A percentile compares a stretch with the other conserved stretches of the same genome.
phyloP scores from a whole-genome alignment of 257 asterid species.

The Schizonepeta tenuifolia region DNA sequence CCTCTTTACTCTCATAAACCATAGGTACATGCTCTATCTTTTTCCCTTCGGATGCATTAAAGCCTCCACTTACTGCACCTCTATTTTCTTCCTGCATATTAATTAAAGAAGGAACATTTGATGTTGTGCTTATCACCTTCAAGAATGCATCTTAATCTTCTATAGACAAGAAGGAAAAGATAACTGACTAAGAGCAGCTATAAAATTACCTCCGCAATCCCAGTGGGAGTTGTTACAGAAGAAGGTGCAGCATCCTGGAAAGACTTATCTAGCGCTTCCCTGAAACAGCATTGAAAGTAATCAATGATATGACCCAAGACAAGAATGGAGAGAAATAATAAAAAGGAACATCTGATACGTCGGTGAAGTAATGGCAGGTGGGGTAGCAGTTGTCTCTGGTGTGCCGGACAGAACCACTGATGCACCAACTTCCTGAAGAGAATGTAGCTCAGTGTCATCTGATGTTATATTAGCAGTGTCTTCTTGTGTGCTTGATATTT shows the following conservation, averaged over 20 bases:
- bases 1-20: constrained; percentile 86
- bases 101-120: constrained; percentile 26
- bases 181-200: constrained; percentile 20
- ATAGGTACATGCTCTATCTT: constrained; percentile 56
- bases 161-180: neutral
- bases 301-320: constrained; percentile 24
- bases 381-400: constrained; percentile 39
- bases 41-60: constrained; percentile 58
- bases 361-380: constrained; percentile 45
- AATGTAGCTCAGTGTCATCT: constrained; percentile 43
- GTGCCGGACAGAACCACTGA: constrained; percentile 46
- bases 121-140: neutral
- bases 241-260: constrained; percentile 53
- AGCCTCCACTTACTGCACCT: constrained; percentile 46
- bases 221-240: constrained; percentile 44
- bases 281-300: constrained; percentile 43
- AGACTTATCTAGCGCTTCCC: constrained; percentile 46
- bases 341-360: constrained; percentile 46
- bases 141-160: constrained; percentile 8
- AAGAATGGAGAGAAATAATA: constrained; percentile 24
- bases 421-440: constrained; percentile 49
- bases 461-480: constrained; percentile 47
- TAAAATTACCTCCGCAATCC: constrained; percentile 54
- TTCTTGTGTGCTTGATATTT: constrained; percentile 46
- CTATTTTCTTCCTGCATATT: constrained; percentile 59